Base-by-base conservation (phyloP, 2,329 filamentous ascomycete genomes). In the Claviceps citrina region DNA sequence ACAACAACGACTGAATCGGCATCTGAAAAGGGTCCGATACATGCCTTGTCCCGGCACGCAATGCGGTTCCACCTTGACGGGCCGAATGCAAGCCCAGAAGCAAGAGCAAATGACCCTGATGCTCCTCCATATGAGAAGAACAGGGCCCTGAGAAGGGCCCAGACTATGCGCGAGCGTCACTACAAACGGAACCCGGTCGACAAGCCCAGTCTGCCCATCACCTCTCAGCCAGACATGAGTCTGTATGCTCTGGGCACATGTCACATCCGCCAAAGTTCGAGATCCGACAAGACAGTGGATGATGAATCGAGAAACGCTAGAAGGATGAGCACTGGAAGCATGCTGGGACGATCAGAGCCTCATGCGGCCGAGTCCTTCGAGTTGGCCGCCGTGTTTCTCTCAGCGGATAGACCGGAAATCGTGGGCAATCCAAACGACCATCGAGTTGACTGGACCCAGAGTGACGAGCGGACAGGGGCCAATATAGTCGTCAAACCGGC, bases 361-460 rank as follows among this genome's bases (percentile, higher is more conserved):
- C 42, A 40, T 15, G 42, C 39, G 2, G 31, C 26, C 5, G 33
- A 38, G 2, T 31, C 46, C 10, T 45, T 40, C 2, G 38, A 43
- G 5, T 12, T 32, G 16, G 35, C 43, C 5, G 37, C 27, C 22
- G 18, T 40, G 20, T 31, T 43, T 13, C 26, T 41, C 18, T 34
- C 42, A 13, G 24, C 34, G n/a, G 36, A 41, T 3, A 41, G 24
- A 20, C 27, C 25, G 8, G 34, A 38, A 2, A 38, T 44, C 13
- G 8, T 38, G 18, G 42, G 42, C 7, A 45, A 48, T 25, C 43
- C 44, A 12, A 47, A 60, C 24, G 57, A 64, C 40, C 60, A 63
- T 47, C 59, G 65, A 25, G 66, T 68, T 41, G 71, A 77, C 52
- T 78, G 73, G 73, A 68, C 69, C 24, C 72, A 77, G 51, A 68